These are phyloP conservation scores for Gloeostereum incarnatum DNA, from an alignment of 768 basidiomycete species.

Conservation along the genomic window DNA sequence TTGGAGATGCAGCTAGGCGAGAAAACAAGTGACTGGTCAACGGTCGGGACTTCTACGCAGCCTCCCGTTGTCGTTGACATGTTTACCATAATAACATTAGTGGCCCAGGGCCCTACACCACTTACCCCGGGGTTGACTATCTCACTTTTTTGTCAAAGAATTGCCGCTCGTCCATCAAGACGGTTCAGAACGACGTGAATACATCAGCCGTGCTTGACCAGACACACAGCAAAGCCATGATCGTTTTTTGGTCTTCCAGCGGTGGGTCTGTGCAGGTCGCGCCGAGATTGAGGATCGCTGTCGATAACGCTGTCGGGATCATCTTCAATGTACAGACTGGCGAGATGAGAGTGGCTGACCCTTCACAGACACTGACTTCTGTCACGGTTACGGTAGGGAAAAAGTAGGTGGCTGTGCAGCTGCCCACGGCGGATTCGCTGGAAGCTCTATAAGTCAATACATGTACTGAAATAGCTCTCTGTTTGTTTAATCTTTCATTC, in stretches of 20 bases:
- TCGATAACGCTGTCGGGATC: conserved; percentile 24
- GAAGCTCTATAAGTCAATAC: no score
- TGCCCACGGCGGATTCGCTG: no score
- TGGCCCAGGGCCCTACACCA: conserved; percentile 39
- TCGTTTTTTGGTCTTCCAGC: conserved; percentile 43
- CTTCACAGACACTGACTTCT: conserved; percentile 44
- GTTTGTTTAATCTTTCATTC: no score
- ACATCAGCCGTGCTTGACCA: conserved; percentile 44
- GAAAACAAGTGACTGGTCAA: conserved; percentile 50
- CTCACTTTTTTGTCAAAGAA: conserved; percentile 29
- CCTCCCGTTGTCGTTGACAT: conserved; percentile 48
- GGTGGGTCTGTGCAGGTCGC: conserved; percentile 34
- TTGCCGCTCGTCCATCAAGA: conserved; percentile 18
- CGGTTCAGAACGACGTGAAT: conserved; percentile 34
- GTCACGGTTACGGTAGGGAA: no score
- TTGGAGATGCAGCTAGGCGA: conserved; percentile 31
- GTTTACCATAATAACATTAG: conserved; percentile 32
- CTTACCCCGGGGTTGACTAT: conserved; percentile 39
- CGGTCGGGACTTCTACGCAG: conserved; percentile 52
- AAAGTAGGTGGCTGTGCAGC: no score
- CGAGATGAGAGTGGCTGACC: conserved; percentile 52
- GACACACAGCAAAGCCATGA: conserved; percentile 28
- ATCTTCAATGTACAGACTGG: conserved; percentile 31
- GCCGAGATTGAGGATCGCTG: conserved; percentile 13
- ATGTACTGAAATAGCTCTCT: no score